Conservation (phyloP, 2,329 filamentous ascomycete species). For the Apiospora arundinis region DNA sequence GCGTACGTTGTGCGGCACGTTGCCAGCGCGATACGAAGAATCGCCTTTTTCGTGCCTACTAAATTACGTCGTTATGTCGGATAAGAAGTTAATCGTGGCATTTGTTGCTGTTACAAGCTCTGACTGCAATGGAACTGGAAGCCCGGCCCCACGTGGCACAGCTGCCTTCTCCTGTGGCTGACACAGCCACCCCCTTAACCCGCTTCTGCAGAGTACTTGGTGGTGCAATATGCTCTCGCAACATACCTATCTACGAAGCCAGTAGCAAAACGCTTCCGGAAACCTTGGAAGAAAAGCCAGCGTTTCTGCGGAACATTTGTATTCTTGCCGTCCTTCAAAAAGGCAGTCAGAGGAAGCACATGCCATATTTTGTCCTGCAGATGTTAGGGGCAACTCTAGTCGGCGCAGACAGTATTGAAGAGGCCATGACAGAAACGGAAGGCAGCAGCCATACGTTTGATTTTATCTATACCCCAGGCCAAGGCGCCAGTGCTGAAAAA, state of each 20-base stretch:
- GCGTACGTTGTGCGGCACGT: too few relatives aligned
- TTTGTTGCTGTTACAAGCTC: too few relatives aligned
- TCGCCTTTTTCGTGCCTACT: too few relatives aligned
- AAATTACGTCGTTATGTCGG: too few relatives aligned
- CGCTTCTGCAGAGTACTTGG: too few relatives aligned
- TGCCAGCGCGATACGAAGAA: too few relatives aligned
- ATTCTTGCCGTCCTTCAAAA: conserved; percentile 76
- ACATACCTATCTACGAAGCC: conserved; percentile 66
- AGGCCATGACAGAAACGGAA: conserved; percentile 66
- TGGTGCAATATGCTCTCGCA: conserved; percentile 79
- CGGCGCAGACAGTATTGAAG: conserved; percentile 68
- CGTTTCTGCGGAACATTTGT: conserved; percentile 64
- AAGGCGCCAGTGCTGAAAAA: too few relatives aligned
- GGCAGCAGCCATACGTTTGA: conserved; percentile 60
- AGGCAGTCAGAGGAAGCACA: conserved; percentile 62
- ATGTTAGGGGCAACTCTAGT: conserved; percentile 77
- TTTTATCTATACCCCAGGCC: conserved; percentile 81
- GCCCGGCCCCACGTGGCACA: too few relatives aligned
- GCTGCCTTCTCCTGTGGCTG: too few relatives aligned
- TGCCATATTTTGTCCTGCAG: conserved; percentile 79
- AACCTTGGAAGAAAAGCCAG: conserved; percentile 64
- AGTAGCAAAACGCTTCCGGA: conserved; percentile 59
- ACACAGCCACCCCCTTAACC: too few relatives aligned
- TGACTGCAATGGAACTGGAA: too few relatives aligned
- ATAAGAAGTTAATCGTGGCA: too few relatives aligned